These are phyloP conservation scores for Alternaria burnsii DNA, from an alignment of 2,329 filamentous ascomycete species.

Conservation along the genomic window DNA sequence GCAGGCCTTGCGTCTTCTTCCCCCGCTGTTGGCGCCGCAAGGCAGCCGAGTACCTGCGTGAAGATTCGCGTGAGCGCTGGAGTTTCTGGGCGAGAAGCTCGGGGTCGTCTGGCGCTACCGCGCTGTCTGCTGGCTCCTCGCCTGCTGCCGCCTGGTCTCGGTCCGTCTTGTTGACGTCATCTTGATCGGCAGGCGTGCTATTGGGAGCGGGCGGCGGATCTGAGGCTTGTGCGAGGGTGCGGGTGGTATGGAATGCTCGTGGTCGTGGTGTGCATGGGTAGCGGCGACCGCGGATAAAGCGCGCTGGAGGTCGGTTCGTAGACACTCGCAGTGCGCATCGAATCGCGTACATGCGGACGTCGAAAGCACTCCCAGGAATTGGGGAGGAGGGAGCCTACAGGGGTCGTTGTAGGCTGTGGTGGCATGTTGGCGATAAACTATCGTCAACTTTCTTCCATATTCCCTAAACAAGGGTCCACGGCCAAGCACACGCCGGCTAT, in stretches of 20 bases:
- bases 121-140: constrained; percentile 27
- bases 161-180: constrained; percentile 33
- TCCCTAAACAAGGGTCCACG: constrained; percentile 22
- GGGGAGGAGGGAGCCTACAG: constrained; percentile 29
- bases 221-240: constrained; percentile 34
- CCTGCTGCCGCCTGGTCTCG: constrained; percentile 29
- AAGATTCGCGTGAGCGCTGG: constrained; percentile 46
- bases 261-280: constrained; percentile 40
- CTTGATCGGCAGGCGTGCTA: constrained; percentile 36
- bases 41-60: constrained; percentile 46
- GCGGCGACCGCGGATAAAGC: constrained; percentile 49
- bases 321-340: constrained; percentile 54
- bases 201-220: constrained; percentile 42
- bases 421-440: constrained; percentile 22
- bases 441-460: constrained; percentile 30
- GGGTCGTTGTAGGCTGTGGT: constrained; percentile 18
- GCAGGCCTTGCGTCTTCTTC: constrained; percentile 45
- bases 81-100: constrained; percentile 49
- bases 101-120: constrained; percentile 40
- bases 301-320: constrained; percentile 47
- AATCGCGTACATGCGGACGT: constrained; percentile 54
- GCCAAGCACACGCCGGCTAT: constrained; percentile 16
- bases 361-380: constrained; percentile 26
- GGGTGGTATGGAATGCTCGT: constrained; percentile 48
- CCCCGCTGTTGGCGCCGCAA: constrained; percentile 45